Base-by-base conservation (phyloP, 106 monocot genomes). In the Amphibolis antarctica region DNA sequence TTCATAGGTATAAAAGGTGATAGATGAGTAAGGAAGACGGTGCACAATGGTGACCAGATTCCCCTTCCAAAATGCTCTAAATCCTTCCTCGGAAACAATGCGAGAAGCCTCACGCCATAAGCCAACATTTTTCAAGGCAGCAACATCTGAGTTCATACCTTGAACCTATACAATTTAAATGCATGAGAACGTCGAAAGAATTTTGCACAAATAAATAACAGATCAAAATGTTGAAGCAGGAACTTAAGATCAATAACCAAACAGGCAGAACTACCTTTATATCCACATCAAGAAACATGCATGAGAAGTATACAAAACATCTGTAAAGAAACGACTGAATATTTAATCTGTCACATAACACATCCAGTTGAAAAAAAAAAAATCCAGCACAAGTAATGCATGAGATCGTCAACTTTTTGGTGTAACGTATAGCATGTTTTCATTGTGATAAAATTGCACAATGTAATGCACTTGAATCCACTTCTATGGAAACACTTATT, bases 31-130 rank as follows among this genome's bases (percentile, higher is more conserved):
- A 52, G 94, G 94, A 25, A 96, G 74, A 0, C 94, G 85, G 68
- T 96, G 94, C 20, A 72, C 79, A 59, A 96, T 80, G 5, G 94
- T 96, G 28, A 96, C 94, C 61, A 94, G 74, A 62, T 89, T 96
- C 43, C 94, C 94, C 72, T 80, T 96, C 94, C 94, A 96, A 58
- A 96, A 96, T 24, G 94, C 94, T 69, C 74, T 77, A 65, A 96
- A 68, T 9, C 89, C 94, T 80, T 96, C 94, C 78, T 96, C 94
- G 56, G 51, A 75, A 43, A 78, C 59, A 59, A 96, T 80, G 18
- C 94, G 89, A 0, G 83, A 89, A 31, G 86, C 89, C 72, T 96
- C 94, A 19, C 80, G 79, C 81, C 89, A 84, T 62, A 96, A 77
- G 58, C 89, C 82, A 74, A 62, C 31, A 44, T 84, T 86, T 23